Base-by-base conservation (phyloP, 2,329 filamentous ascomycete species). In the Emmonsia crescens region DNA sequence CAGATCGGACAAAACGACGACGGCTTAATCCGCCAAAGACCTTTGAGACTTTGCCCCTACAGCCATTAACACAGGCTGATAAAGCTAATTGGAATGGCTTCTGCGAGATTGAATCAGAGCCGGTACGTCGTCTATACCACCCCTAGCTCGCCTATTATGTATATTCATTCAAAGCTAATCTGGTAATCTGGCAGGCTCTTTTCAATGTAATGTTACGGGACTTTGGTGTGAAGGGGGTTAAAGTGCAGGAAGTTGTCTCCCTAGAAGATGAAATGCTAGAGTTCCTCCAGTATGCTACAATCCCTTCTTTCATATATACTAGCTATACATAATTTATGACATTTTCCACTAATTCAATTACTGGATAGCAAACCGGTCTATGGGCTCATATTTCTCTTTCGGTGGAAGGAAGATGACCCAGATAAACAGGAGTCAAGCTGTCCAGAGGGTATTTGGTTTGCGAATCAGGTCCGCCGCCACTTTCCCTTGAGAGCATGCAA, bases 381-480 rank as follows among this genome's bases (percentile, higher is more conserved):
- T 68, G 93, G 93, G 2, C 77, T 97, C n/a, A 88, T 99, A 57
- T 94, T 97, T 65, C 82, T 96, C 1, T 96, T 91, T 68, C 84
- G 87, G 62, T 96, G 85, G 67, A 80, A 83, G 36, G 82, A 83
- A 38, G 79, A 81, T n/a, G 80, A 84, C 61, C 72, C 75, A 5
- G 72, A 73, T 66, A 83, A 77, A 69, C 76, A 80, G 61, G 78
- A 82, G 64, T 78, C 76, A 52, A 80, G 72, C 64, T 86, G 83
- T 64, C 85, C 86, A 0, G 77, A 83, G 2, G 77, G 84, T 36
- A 79, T 97, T 21, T 99, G 94, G 93, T 97, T 96, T 73, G 91
- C 92, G 33, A 96, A 96, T 69, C 93, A 96, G 77, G 88, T 89
- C 71, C 24, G 76, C 9, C 24, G 55, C 33, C 12, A 68, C 29